Evolutionary conservation across 768 basidiomycete species (phyloP).

Genomic region (Phylloporus rhodoxanthus): DNA sequence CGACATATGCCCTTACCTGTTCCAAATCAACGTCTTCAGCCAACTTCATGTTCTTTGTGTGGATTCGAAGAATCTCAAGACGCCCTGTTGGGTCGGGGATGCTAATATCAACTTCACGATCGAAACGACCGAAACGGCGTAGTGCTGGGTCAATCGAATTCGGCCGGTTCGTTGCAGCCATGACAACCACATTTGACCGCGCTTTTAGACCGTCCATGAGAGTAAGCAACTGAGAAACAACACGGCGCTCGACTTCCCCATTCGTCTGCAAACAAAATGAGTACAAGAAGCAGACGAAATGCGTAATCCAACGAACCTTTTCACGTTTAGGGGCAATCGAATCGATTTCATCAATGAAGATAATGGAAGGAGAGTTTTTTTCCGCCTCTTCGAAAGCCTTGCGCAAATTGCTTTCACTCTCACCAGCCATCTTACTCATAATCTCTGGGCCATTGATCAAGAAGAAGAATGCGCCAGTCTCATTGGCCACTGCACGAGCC

Average conservation of each 20-base stretch:
- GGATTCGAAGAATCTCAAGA: constrained; percentile 96
- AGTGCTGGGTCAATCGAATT: constrained; percentile 99
- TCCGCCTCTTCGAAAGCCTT: constrained; percentile 99
- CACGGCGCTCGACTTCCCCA: constrained; percentile 98
- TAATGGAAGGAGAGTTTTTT: constrained; percentile 99
- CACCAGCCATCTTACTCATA: constrained; percentile 99
- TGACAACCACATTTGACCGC: constrained; percentile 97
- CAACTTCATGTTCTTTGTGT: constrained; percentile 99
- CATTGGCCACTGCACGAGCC: constrained; percentile 99
- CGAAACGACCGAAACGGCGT: constrained; percentile 97
- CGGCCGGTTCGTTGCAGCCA: constrained; percentile 98
- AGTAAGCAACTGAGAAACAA: constrained; percentile 96
- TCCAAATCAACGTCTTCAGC: constrained; percentile 96
- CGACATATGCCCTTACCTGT: constrained; percentile 44
- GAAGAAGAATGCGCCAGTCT: constrained; percentile 99
- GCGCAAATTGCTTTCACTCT: constrained; percentile 92
- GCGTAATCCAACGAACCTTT: constrained; percentile 52
- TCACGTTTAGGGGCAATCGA: constrained; percentile 99
- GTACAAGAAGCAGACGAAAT: not conserved
- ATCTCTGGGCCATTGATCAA: constrained; percentile 99
- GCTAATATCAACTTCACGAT: constrained; percentile 98
- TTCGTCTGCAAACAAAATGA: constrained; percentile 61
- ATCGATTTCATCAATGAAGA: constrained; percentile 99
- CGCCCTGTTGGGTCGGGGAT: constrained; percentile 99
- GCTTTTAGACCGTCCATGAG: constrained; percentile 99